Evolutionary conservation across 257 asterid species (phyloP).

Genomic region (Asclepias syriaca): DNA sequence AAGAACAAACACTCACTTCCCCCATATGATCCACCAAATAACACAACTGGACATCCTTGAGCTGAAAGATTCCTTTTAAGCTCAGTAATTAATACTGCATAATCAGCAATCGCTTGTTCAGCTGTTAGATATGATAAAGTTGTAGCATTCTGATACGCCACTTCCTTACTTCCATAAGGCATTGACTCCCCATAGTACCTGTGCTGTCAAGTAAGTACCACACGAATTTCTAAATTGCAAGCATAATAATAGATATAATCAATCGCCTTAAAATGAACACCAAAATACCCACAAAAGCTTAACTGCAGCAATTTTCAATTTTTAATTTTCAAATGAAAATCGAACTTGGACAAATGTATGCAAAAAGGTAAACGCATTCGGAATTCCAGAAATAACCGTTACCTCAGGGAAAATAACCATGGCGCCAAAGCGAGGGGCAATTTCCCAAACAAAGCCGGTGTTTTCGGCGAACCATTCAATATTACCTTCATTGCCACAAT

Average conservation of each 20-base stretch:
- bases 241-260: too few relatives aligned
- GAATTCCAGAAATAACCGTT: not conserved
- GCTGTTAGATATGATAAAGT: slow-evolving; percentile 72
- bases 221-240: slow-evolving; percentile 17
- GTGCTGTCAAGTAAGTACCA: slow-evolving; percentile 48
- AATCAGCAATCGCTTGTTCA: slow-evolving; percentile 94
- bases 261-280: not conserved
- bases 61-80: slow-evolving; percentile 74
- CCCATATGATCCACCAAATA: slow-evolving; percentile 97
- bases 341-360: not conserved
- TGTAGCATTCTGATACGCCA: slow-evolving; percentile 65
- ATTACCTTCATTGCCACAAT: slow-evolving; percentile 92
- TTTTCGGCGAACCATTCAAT: slow-evolving; percentile 92
- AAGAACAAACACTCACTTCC: slow-evolving; percentile 57
- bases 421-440: slow-evolving; percentile 78
- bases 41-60: slow-evolving; percentile 70
- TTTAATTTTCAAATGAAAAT: not conserved
- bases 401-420: slow-evolving; percentile 89
- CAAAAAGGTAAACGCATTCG: not conserved
- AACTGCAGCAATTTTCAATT: not conserved
- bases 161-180: slow-evolving; percentile 70
- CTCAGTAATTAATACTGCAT: slow-evolving; percentile 71
- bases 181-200: slow-evolving; percentile 90
- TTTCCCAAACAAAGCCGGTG: slow-evolving; percentile 84
- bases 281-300: not conserved